Percentiles rank a stretch among this genome's conserved stretches.
Conservation (phyloP, 2,329 filamentous ascomycete genomes). For the Stagonosporopsis vannaccii region DNA sequence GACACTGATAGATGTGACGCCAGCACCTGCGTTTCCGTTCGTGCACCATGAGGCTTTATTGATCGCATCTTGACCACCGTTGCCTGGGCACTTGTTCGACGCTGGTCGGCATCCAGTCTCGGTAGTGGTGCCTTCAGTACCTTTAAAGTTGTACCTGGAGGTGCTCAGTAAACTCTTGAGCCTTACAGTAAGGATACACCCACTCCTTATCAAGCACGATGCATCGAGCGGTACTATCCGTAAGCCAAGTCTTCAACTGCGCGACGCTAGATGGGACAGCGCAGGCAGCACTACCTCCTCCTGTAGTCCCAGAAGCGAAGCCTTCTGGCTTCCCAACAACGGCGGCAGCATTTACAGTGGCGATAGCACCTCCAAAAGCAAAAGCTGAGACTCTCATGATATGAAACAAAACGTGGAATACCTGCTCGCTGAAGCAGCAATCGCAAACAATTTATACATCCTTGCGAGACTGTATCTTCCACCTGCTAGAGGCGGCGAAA, state of each 20-base stretch:
- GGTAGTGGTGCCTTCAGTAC: slow-evolving; percentile 61
- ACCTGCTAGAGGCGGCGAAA: slow-evolving; percentile 6
- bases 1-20: slow-evolving; percentile 51
- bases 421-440: not conserved
- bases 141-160: slow-evolving; percentile 58
- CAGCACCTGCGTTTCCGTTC: slow-evolving; percentile 63
- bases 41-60: slow-evolving; percentile 62
- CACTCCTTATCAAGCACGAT: slow-evolving; percentile 62
- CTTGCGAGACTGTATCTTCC: no score
- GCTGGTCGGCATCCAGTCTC: slow-evolving; percentile 63
- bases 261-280: slow-evolving; percentile 62
- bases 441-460: not conserved
- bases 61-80: slow-evolving; percentile 66
- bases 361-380: slow-evolving; percentile 25
- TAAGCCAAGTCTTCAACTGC: slow-evolving; percentile 66
- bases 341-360: slow-evolving; percentile 25
- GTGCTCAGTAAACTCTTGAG: not conserved
- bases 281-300: slow-evolving; percentile 63
- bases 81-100: slow-evolving; percentile 56
- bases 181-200: no score
- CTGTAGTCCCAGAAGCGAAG: slow-evolving; percentile 64
- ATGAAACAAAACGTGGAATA: not conserved
- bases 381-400: slow-evolving; percentile 34
- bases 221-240: slow-evolving; percentile 60
- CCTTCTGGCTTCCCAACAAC: slow-evolving; percentile 54